Conservation (phyloP, 225 moss, liverwort and hornwort species). For the Pseudisothecium myosuroides region DNA sequence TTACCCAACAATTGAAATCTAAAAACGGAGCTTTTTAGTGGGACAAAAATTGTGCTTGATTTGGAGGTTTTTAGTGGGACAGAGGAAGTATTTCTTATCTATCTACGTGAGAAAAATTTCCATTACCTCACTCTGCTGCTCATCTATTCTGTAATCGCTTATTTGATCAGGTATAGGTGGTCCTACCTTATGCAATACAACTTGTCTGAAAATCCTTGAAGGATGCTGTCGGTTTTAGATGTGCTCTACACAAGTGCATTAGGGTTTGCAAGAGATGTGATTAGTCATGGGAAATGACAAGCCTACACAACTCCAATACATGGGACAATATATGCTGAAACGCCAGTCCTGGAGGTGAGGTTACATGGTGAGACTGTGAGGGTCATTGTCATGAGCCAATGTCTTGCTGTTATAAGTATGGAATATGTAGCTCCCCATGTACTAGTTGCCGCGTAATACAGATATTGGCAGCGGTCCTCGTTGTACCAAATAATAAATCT, state of each 20-base stretch:
- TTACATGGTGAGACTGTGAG: background rate
- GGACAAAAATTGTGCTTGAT: too few species aligned
- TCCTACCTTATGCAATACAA: background rate
- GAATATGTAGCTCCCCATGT: background rate
- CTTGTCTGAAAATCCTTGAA: rapidly evolving
- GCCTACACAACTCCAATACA: background rate
- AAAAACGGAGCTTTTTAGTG: too few species aligned
- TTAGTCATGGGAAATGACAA: background rate
- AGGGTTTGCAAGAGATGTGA: background rate
- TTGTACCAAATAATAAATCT: background rate
- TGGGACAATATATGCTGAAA: rapidly evolving
- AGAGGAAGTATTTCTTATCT: too few species aligned
- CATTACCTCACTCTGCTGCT: too few species aligned
- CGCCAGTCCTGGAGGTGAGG: rapidly evolving
- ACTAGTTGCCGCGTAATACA: too few species aligned
- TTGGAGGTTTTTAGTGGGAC: too few species aligned
- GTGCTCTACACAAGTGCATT: rapidly evolving
- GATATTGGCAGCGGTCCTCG: background rate
- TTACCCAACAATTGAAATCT: too few species aligned
- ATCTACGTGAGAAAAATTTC: too few species aligned
- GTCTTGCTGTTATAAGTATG: rapidly evolving
- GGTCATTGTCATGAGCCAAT: background rate
- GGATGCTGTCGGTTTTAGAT: rapidly evolving
- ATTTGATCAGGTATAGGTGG: too few species aligned
- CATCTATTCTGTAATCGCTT: too few species aligned